Base-by-base conservation (phyloP, 208 protist species). In the Novymonas esmeraldas region DNA sequence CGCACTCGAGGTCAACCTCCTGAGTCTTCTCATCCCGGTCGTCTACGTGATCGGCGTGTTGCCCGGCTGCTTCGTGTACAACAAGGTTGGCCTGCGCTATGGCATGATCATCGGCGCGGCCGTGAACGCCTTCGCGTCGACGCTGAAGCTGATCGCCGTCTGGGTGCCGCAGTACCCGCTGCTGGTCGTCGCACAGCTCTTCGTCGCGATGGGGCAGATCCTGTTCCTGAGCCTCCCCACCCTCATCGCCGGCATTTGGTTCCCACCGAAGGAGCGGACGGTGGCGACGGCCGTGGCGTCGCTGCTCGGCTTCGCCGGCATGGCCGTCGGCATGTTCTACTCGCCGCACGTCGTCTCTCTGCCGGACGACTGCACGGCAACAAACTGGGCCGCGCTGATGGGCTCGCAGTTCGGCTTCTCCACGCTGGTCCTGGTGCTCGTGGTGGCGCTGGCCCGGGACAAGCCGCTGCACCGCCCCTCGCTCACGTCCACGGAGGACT, bases 281-380 rank as follows among this genome's bases (percentile, higher is more conserved):
- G 11, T 85, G 5, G 82, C 82, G 20, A 88, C 82, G 3, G 64
- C 79, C 6, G 51, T 85, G 14, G 79, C 70, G 7, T 70, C 79
- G 14, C 56, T 86, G n/a, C 49, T 76, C 31, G 72, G 79, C 34
- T 86, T 86, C 57, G 56, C 64, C 6, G 83, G 83, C n/a, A 86
- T 85, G 79, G 83, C 83, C 0, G 66, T 83, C 0, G 79, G 80
- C 42, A 85, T 89, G 77, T 84, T 89, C 73, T 84, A 84, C 63
- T 66, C 74, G 7, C 83, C 83, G 4, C 49, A 76, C 45, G 60
- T 89, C 18, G 68, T 89, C 10, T 69, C 56, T n/a, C 29, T 81
- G 13, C 77, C 82, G 2, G 38, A 79, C 29, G 13, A 73, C 6
- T 56, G 49, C 55, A 64, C 44, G 0, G 18, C 16, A 2, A 50